Evolutionary conservation across 257 asterid species (phyloP), one percentile per base, ranked within the genome.

Genomic region (Jacaranda copaia): DNA sequence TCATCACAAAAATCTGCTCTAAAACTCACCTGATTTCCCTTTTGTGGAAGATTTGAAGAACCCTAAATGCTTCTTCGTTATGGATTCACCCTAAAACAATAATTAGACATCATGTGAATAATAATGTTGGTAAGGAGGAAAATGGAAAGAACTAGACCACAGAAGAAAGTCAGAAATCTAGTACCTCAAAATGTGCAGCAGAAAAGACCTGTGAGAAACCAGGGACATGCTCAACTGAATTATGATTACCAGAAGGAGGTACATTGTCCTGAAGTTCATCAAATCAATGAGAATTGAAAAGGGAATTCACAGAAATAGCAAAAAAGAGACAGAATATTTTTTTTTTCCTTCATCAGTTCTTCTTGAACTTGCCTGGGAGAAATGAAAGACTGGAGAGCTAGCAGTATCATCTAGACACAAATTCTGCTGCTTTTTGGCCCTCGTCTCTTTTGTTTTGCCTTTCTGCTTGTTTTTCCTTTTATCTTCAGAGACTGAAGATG

Each of bases 341-440:
- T 32, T 10, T 18, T 19, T 8, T 48, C 20, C 32, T 18, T 38
- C 5, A 4, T 15, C 32, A 25, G 32, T 25, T 25, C 19, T 63
- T 5, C 35, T 35, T 35, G 18, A 71, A 67, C 63, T 81, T 84
- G 66, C 99, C 95, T 87, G 81, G 3, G 96, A 82, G 69, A 70
- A 87, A 72, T 74, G 84, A 40, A 74, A 83, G 74, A 81, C 55
- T 6, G 96, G 88, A 73, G 99, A 94, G 88, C 92, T 91, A 60
- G 99, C 99, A 71, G 99, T 94, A 32, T 94, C 99, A 86, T 92
- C 99, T 75, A 92, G 97, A 71, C 88, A 88, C 75, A 80, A 52
- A 63, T 55, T 83, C 25, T 79, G 79, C 42, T 81, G 73, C 48
- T 79, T 84, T 20, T 82, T 67, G 12, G 77, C 67, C 48, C 49